Evolutionary conservation across 2,329 filamentous ascomycete species (phyloP).

Genomic region (Pezicula carpinea): DNA sequence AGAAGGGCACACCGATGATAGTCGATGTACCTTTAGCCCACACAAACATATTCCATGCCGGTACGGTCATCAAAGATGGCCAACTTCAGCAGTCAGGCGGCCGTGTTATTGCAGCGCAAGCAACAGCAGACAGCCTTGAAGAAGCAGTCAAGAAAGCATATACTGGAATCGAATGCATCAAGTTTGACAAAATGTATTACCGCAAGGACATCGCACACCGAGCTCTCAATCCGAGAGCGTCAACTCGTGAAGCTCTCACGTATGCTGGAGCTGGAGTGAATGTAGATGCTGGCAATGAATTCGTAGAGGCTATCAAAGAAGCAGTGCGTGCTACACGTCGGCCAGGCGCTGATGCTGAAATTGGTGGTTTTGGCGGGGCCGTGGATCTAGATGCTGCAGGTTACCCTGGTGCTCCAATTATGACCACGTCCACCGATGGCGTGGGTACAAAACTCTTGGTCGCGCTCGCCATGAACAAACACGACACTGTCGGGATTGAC

Average conservation of each 20-base stretch:
- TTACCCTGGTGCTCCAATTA: slow-evolving; percentile 68
- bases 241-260: slow-evolving; percentile 57
- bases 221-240: slow-evolving; percentile 47
- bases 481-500: slow-evolving; percentile 93
- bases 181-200: slow-evolving; percentile 57
- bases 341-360: slow-evolving; percentile 84
- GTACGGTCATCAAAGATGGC: slow-evolving; percentile 62
- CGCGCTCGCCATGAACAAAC: slow-evolving; percentile 82
- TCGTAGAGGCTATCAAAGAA: slow-evolving; percentile 87
- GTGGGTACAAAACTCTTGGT: slow-evolving; percentile 97
- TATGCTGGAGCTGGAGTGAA: slow-evolving; percentile 93
- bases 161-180: slow-evolving; percentile 70
- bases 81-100: slow-evolving; percentile 76
- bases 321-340: slow-evolving; percentile 81
- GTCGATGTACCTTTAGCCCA: slow-evolving; percentile 41
- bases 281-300: slow-evolving; percentile 88
- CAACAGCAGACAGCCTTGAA: slow-evolving; percentile 69
- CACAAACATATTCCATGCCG: slow-evolving; percentile 87
- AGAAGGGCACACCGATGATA: slow-evolving; percentile 65
- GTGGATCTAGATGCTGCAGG: slow-evolving; percentile 74
- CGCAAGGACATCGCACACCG: slow-evolving; percentile 88
- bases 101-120: slow-evolving; percentile 89
- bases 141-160: slow-evolving; percentile 88
- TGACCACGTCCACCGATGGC: slow-evolving; percentile 94
- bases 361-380: slow-evolving; percentile 91